Evolutionary conservation across 441 rosid genomes (phyloP), one percentile per base, ranked within the genome.

Genomic region (Bruguiera hainesii): DNA sequence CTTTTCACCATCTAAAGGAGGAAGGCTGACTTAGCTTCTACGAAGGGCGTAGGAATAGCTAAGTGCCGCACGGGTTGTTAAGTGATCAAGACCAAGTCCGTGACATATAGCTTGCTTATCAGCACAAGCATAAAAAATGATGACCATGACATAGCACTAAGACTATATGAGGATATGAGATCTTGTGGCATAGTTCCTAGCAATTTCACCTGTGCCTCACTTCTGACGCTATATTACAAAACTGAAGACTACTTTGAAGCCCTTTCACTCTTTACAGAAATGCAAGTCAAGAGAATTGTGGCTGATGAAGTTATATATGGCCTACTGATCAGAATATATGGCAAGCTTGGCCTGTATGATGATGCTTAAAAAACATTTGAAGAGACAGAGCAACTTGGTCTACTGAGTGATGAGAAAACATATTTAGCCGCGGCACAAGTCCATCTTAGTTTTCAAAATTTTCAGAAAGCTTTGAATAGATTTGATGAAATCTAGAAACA

Each of bases 361-460:
- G 97, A 91, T 75, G 98, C 97, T 6, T 74, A 83, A 70, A 83
- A 61, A 75, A 74, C 88, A 8, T 93, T 89, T 81, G 78, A 79
- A 78, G 97, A 91, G 84, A 82, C 71, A 65, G 65, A 82, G 68
- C 83, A 65, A 42, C 77, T 80, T 53, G 89, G 91, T 77, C 66
- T 89, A 59, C 86, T 93, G 70, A 79, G 79, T 64, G 83, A 81
- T 63, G 97, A 90, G 84, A 93, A 89, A 83, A 89, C 98, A 10
- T 91, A 86, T 80, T 73, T 93, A 81, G 88, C 95, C 33, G 91
- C 91, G 96, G 92, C 97, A 13, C 97, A 89, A 77, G 97, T 93
- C 57, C 83, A 89, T 82, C 84, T 87, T 11, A 84, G 71, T 73
- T 83, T 88, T 0, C 85, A 93, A 52, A 88, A 86, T 75, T 81